Base-by-base conservation (phyloP, 2,329 filamentous ascomycete species). In the Cryphonectria naterciae region DNA sequence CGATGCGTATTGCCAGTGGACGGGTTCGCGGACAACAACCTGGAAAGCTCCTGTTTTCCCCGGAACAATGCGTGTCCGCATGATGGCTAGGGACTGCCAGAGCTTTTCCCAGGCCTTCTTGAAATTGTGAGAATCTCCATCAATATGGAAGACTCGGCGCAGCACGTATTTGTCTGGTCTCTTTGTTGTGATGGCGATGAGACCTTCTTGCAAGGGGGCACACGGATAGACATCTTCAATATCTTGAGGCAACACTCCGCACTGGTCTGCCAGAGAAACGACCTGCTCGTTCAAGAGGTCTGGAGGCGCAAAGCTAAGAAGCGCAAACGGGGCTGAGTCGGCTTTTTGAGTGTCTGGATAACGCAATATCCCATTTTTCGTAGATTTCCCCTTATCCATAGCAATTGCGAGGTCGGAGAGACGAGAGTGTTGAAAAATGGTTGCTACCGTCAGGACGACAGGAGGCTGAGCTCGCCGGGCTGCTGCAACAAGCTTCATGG, bases 151-250 rank as follows among this genome's bases (percentile, higher is more conserved):
- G 1, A 87, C 83, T 54, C 84, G 80, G 73, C 85, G 85, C 1
- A 85, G 85, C 2, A 89, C 82, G 56, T 88, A 89, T 0, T 85
- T 83, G 58, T 85, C 86, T 46, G 81, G 80, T 35, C 84, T 80
- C 75, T 85, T 86, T 70, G 82, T 81, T 2, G 0, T 52, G 22
- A 52, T 52, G 8, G 86, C 85, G 79, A 89, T 84, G 1, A 89
- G 80, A 1, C 83, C 85, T 75, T 87, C 86, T 71, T 89, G 87
- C 1, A 87, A 78, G 0, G 86, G 83, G 0, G 85, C 86, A 77
- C 85, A 87, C 1, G 86, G 86, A 68, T 87, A 89, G 0, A 86
- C 76, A 70, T 89, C 86, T 65, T 87, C 83, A 5, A 87, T 77
- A 0, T 49, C 32, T 25, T 52, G 6, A 52, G 46, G 46, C 3